Evolutionary conservation across 23 red algal genomes (phyloP).

Genomic region (Porphyridium purpureum): DNA sequence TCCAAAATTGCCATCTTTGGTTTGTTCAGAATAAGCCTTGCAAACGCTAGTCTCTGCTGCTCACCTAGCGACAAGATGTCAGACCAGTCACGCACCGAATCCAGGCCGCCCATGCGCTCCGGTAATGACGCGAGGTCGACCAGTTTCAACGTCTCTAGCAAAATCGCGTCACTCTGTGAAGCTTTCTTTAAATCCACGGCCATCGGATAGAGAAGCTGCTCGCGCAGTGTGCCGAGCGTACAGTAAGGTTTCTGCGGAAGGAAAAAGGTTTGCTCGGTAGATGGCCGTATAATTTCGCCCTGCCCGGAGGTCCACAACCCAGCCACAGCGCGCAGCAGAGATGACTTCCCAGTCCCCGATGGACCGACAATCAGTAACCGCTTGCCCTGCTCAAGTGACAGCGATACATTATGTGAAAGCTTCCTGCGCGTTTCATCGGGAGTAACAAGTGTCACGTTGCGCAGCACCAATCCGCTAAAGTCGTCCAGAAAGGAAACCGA

Average conservation of each 20-base stretch:
- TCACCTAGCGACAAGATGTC: conserved; percentile 71
- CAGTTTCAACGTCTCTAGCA: conserved; percentile 21
- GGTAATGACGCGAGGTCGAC: conserved; percentile 65
- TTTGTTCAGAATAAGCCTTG: conserved; percentile 39
- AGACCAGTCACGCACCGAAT: conserved; percentile 25
- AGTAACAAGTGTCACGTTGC: conserved; percentile 26
- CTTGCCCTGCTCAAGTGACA: conserved; percentile 36
- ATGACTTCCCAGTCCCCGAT: conserved; percentile 72
- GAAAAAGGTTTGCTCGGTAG: conserved; percentile 38
- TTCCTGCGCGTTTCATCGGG: conserved; percentile 35
- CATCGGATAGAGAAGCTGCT: conserved; percentile 82
- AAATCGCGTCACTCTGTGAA: conserved; percentile 16
- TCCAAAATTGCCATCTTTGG: conserved; percentile 57
- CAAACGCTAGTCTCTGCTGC: conserved; percentile 94
- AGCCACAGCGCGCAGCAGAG: conserved; percentile 62
- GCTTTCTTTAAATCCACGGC: conserved; percentile 11
- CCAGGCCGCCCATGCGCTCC: conserved; percentile 33
- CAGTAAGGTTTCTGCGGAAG: conserved; percentile 95
- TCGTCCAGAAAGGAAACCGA: too few relatives aligned
- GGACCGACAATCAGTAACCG: conserved; percentile 72
- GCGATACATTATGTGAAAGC: conserved; percentile 36
- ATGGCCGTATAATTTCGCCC: conserved; percentile 32
- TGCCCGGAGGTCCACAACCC: conserved; percentile 61
- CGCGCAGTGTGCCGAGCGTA: conserved; percentile 68
- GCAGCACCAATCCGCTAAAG: too few relatives aligned